Evolutionary conservation across 2,329 filamentous ascomycete species (phyloP), one percentile per base, ranked within the genome.

Genomic region (Phoma sp.): DNA sequence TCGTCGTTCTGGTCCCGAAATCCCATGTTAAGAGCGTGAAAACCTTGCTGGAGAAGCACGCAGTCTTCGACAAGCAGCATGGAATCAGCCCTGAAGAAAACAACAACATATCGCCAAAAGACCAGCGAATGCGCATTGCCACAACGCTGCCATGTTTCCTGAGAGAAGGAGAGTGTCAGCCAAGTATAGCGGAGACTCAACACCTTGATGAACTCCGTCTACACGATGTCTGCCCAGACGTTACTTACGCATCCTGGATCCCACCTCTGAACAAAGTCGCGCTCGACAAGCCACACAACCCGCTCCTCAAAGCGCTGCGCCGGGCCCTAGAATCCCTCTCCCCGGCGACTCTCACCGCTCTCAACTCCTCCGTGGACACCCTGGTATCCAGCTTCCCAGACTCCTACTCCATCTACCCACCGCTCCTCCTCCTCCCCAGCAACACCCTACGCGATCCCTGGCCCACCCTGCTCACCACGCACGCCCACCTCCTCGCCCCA

Each of bases 361-460:
- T 67, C 5, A 43, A 57, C 23, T 46, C 67, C n/a, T 60, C 65
- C 1, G 9, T 59, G 11, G 39, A 50, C 2, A 13, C 24, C 0
- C 64, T 76, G 4, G 23, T 64, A 23, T 44, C 56, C 13, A 30
- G 54, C 3, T 71, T 75, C 51, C 66, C 77, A 39, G 69, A 71
- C 24, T 69, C 75, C 4, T 87, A 83, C 70, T 82, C 81, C 3
- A 67, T 85, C 38, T 86, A 88, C 69, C 77, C 77, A 5, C 80
- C 82, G 2, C 77, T 88, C 62, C 77, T 87, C 5, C 79, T 88
- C 7, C 77, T 88, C 1, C 80, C 83, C 0, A 37, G 29, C 52
- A 25, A 23, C 14, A 40, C 46, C 1, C 37, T 50, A 30, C 7
- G 4, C 22, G 1, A 8, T 0, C 4, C 4, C 27, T 55, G 52